These are phyloP conservation scores for Boletales sp. DNA, from an alignment of 768 basidiomycete species.

Conservation along the genomic window DNA sequence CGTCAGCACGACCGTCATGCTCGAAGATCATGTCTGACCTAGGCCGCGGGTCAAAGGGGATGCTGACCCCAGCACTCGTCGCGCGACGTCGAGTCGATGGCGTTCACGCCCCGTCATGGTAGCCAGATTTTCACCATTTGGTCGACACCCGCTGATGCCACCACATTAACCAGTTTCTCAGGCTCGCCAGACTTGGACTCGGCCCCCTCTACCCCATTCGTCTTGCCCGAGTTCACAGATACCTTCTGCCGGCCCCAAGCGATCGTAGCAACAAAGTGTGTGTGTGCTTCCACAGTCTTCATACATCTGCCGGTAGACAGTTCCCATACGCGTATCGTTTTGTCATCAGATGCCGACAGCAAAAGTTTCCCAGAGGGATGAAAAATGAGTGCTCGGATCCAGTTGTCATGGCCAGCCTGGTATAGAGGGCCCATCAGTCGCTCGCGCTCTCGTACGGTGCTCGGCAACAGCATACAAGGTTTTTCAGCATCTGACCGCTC, in stretches of 20 bases:
- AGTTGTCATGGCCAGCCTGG: constrained; percentile 81
- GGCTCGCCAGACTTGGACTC: constrained; percentile 30
- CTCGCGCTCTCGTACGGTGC: background rate
- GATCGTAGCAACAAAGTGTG: constrained; percentile 77
- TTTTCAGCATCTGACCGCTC: constrained; percentile 77
- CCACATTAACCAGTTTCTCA: constrained; percentile 65
- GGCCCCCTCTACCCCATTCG: constrained; percentile 35
- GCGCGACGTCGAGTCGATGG: constrained; percentile 3
- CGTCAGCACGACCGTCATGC: no score
- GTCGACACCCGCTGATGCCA: constrained; percentile 67
- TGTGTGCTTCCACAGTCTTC: constrained; percentile 85
- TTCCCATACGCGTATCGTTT: constrained; percentile 90
- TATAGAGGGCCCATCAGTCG: constrained; percentile 5
- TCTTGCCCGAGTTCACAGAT: constrained; percentile 38
- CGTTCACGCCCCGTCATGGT: constrained; percentile 36
- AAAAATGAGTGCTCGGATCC: constrained; percentile 85
- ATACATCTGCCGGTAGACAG: constrained; percentile 79
- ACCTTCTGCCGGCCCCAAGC: constrained; percentile 69
- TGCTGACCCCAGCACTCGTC: constrained; percentile 12
- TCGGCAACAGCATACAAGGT: constrained; percentile 47
- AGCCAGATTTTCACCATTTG: constrained; percentile 65
- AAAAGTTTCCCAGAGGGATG: constrained; percentile 89
- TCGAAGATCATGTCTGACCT: constrained; percentile 11
- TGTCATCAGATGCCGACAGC: constrained; percentile 90
- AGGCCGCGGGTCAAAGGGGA: constrained; percentile 9